phyloP scores from a whole-genome alignment of 2,329 filamentous ascomycete species.

The Mariannaea sp. region DNA sequence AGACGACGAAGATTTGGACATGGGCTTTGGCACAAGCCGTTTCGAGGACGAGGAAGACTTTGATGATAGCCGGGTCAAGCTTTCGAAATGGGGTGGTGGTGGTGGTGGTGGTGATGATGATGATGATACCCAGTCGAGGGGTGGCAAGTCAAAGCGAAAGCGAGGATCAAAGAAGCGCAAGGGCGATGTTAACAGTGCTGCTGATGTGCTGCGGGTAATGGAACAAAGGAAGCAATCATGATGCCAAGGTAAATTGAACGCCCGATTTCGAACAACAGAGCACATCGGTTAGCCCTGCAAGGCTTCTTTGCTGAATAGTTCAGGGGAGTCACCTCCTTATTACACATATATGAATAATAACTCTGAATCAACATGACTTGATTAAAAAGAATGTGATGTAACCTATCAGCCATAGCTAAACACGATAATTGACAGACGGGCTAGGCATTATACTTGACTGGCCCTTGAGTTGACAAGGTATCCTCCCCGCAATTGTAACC shows the following conservation, averaged over 20 bases:
- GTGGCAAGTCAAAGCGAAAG: slow-evolving; percentile 65
- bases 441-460: too few relatives aligned
- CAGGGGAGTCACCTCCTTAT: too few relatives aligned
- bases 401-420: too few relatives aligned
- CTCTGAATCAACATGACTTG: too few relatives aligned
- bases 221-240: slow-evolving; percentile 58
- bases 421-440: too few relatives aligned
- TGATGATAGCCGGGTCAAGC: slow-evolving; percentile 68
- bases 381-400: too few relatives aligned
- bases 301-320: too few relatives aligned
- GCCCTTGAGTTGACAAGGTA: too few relatives aligned
- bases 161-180: slow-evolving; percentile 76
- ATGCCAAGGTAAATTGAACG: slow-evolving; percentile 5
- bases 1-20: slow-evolving; percentile 88
- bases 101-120: slow-evolving; percentile 57
- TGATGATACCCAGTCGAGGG: slow-evolving; percentile 50
- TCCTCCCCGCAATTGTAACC: too few relatives aligned
- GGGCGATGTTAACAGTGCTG: slow-evolving; percentile 76
- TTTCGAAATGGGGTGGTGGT: slow-evolving; percentile 67
- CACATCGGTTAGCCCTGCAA: too few relatives aligned
- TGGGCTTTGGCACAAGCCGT: slow-evolving; percentile 89
- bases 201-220: slow-evolving; percentile 80
- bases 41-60: slow-evolving; percentile 88
- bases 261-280: too few relatives aligned
- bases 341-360: too few relatives aligned